Evolutionary conservation across 805 yeast genomes (phyloP).

Genomic region (Schizosaccharomyces osmophilus): DNA sequence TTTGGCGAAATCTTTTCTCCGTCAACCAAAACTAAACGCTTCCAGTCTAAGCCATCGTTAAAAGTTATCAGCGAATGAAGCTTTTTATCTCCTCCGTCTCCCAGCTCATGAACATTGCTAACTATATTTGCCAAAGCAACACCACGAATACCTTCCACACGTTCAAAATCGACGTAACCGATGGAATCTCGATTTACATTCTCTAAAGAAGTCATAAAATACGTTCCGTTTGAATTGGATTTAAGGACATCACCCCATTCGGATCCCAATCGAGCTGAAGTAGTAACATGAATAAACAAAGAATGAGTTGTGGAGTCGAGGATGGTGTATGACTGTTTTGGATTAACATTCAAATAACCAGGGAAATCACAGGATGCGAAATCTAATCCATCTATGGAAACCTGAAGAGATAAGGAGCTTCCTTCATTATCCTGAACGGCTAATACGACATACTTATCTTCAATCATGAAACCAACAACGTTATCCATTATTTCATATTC

Average conservation of each 20-base stretch:
- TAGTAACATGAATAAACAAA: conserved; percentile 63
- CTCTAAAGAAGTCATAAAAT: conserved; percentile 42
- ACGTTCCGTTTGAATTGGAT: conserved; percentile 78
- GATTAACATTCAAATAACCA: conserved; percentile 29
- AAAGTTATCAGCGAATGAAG: conserved; percentile 54
- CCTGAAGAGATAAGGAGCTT: conserved; percentile 36
- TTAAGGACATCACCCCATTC: conserved; percentile 66
- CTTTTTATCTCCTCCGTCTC: conserved; percentile 20
- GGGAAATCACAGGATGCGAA: conserved; percentile 73
- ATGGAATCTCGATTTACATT: conserved; percentile 45
- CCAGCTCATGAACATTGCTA: conserved; percentile 25
- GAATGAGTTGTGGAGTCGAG: conserved; percentile 49
- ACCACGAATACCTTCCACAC: conserved; percentile 64
- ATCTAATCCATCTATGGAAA: conserved; percentile 49
- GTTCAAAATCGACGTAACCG: conserved; percentile 80
- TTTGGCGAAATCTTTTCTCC: conserved; percentile 24
- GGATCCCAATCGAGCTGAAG: conserved; percentile 21
- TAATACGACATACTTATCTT: conserved; percentile 47
- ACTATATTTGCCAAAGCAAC: conserved; percentile 54
- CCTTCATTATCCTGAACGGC: conserved; percentile 31
- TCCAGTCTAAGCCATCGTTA: conserved; percentile 85
- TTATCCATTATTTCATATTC: conserved; percentile 23
- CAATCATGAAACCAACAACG: conserved; percentile 49
- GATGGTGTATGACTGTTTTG: conserved; percentile 53
- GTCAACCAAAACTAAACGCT: conserved; percentile 39